Evolutionary conservation across 169 alveolate species (phyloP).

Genomic region (Plasmodium reichenowi): DNA sequence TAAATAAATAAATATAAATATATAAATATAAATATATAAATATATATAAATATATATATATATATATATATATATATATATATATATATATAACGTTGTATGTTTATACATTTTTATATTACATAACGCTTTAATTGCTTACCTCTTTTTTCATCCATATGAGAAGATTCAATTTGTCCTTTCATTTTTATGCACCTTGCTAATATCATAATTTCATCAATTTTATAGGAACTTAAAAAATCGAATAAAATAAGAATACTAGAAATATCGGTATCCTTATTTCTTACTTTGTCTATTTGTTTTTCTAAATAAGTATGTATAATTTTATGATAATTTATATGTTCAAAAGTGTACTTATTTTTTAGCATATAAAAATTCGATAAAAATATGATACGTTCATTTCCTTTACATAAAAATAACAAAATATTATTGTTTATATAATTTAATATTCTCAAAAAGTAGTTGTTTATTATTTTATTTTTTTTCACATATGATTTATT

Average conservation of each 20-base stretch:
- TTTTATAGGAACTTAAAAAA: conserved; percentile 54
- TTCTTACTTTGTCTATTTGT: conserved; percentile 3
- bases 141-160: conserved; percentile 5
- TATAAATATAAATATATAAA: not conserved
- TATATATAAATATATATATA: not conserved
- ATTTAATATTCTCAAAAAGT: conserved; percentile 28
- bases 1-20: not conserved
- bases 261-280: not conserved
- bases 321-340: not conserved
- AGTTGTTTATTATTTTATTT: conserved; percentile 29
- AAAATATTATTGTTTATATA: conserved; percentile 35
- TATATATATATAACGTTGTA: not conserved
- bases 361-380: conserved; percentile 30
- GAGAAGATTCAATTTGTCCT: not conserved
- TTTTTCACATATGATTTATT: conserved; percentile 16
- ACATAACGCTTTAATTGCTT: not conserved
- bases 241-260: conserved; percentile 1
- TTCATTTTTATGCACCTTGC: not conserved
- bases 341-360: conserved; percentile 23
- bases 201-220: conserved; percentile 25
- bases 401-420: conserved; percentile 1
- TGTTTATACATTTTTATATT: not conserved
- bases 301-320: conserved; percentile 7
- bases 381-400: conserved; percentile 17
- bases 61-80: not conserved